These are phyloP conservation scores for Pterocarpus macrocarpus DNA, from an alignment of 306 rosid species.

Conservation along the genomic window DNA sequence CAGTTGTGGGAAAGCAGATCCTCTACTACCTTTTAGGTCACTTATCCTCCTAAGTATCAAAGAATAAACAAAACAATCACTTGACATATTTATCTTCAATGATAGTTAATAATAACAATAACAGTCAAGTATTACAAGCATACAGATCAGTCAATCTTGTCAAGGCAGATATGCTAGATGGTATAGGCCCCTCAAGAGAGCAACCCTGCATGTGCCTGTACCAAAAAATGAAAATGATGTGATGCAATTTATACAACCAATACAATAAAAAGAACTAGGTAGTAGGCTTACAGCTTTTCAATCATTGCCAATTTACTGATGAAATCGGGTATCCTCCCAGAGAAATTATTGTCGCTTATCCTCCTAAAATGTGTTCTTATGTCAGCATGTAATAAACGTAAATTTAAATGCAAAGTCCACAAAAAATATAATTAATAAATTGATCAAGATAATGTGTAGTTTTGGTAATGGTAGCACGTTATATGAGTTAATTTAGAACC, in stretches of 20 bases:
- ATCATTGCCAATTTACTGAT: slow-evolving; percentile 68
- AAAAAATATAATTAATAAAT: background rate
- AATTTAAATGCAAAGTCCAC: background rate
- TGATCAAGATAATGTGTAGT: background rate
- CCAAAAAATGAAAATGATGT: background rate
- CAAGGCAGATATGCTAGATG: slow-evolving; percentile 74
- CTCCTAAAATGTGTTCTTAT: slow-evolving; percentile 69
- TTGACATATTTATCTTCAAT: slow-evolving; percentile 38
- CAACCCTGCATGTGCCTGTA: slow-evolving; percentile 85
- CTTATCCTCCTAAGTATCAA: slow-evolving; percentile 82
- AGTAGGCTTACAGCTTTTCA: slow-evolving; percentile 77
- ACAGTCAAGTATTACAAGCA: slow-evolving; percentile 43
- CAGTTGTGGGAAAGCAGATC: slow-evolving; percentile 72
- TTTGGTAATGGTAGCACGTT: no score
- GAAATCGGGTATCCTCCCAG: slow-evolving; percentile 84
- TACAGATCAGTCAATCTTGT: slow-evolving; percentile 82
- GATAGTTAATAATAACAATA: background rate
- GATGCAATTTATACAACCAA: slow-evolving; percentile 28
- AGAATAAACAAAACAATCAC: slow-evolving; percentile 45
- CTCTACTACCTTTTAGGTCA: slow-evolving; percentile 65
- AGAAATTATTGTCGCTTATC: slow-evolving; percentile 77
- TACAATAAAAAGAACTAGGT: slow-evolving; percentile 28
- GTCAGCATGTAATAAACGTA: slow-evolving; percentile 32
- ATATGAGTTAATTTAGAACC: no score
- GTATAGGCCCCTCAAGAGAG: slow-evolving; percentile 89